A percentile compares a stretch with the other conserved stretches of the same genome.
Evolutionary conservation across 345 rosid genomes (phyloP).

Genomic region (Lepidium sativum): DNA sequence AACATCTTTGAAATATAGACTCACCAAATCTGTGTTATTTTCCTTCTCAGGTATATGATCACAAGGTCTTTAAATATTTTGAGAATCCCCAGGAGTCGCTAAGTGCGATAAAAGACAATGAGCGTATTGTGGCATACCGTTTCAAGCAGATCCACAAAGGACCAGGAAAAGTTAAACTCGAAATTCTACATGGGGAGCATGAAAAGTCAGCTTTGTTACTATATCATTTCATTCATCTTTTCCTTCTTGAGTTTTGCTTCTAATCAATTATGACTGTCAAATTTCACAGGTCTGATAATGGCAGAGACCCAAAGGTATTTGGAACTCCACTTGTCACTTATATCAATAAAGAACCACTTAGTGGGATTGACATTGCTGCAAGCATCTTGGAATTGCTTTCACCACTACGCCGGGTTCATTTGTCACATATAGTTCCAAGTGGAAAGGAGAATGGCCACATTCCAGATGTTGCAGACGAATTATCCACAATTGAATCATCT

Average conservation of each 20-base stretch:
- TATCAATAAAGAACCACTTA: conserved; percentile 42
- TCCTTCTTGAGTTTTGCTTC: background rate
- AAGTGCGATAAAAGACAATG: conserved; percentile 59
- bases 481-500: conserved; percentile 31
- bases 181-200: conserved; percentile 47
- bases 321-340: conserved; percentile 70
- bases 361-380: conserved; percentile 51
- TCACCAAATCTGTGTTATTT: background rate
- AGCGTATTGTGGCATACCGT: conserved; percentile 75
- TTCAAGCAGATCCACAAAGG: conserved; percentile 38
- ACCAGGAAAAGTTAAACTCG: conserved; percentile 55
- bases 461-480: conserved; percentile 38
- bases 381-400: conserved; percentile 44
- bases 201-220: conserved; percentile 42
- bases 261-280: background rate
- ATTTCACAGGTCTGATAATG: conserved; percentile 36
- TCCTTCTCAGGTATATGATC: conserved; percentile 50
- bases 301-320: conserved; percentile 39
- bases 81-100: conserved; percentile 47
- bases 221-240: background rate
- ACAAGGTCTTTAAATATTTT: conserved; percentile 46
- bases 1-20: background rate
- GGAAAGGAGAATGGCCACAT: conserved; percentile 45
- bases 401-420: conserved; percentile 51
- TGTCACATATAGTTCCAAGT: conserved; percentile 29